Evolutionary conservation across 2,329 filamentous ascomycete species (phyloP).

Genomic region (Stromatinia cepivora): DNA sequence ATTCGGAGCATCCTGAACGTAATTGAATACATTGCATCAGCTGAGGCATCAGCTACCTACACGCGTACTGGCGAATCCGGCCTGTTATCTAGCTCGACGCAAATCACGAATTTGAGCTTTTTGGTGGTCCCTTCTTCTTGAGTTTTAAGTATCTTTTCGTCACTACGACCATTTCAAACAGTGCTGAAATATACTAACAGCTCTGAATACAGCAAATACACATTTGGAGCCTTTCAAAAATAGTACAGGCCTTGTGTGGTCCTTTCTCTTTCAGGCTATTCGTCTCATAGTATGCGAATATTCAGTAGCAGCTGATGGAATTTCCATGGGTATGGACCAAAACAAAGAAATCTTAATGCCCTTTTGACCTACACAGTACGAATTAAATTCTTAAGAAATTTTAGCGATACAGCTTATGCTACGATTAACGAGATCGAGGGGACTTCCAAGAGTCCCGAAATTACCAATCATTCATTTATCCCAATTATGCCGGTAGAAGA

Average conservation of each 20-base stretch:
- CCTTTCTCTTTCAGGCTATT: not conserved
- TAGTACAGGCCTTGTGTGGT: not conserved
- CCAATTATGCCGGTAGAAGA: slow-evolving; percentile 23
- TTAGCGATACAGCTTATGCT: slow-evolving; percentile 10
- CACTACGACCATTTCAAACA: slow-evolving; percentile 9
- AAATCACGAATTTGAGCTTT: slow-evolving; percentile 22
- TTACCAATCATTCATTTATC: slow-evolving; percentile 15
- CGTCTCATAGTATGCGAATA: not conserved
- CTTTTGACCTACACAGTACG: too few relatives aligned
- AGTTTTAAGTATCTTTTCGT: not conserved
- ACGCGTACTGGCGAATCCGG: slow-evolving; percentile 5
- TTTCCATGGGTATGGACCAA: not conserved
- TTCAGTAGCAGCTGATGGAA: not conserved
- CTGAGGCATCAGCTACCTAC: not conserved
- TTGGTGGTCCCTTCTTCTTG: not conserved
- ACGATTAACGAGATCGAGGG: slow-evolving; percentile 3
- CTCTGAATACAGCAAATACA: not conserved
- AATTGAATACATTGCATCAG: not conserved
- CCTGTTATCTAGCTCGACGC: slow-evolving; percentile 22
- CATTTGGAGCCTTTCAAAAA: not conserved
- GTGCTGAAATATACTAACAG: not conserved
- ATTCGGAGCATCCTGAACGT: not conserved
- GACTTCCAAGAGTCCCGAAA: not conserved
- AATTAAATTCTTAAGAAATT: too few relatives aligned
- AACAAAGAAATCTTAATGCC: not conserved